Percentiles rank a stretch among this genome's conserved stretches.
Evolutionary conservation across 2,329 filamentous ascomycete species (phyloP).

Genomic region (Diaporthe sp.): DNA sequence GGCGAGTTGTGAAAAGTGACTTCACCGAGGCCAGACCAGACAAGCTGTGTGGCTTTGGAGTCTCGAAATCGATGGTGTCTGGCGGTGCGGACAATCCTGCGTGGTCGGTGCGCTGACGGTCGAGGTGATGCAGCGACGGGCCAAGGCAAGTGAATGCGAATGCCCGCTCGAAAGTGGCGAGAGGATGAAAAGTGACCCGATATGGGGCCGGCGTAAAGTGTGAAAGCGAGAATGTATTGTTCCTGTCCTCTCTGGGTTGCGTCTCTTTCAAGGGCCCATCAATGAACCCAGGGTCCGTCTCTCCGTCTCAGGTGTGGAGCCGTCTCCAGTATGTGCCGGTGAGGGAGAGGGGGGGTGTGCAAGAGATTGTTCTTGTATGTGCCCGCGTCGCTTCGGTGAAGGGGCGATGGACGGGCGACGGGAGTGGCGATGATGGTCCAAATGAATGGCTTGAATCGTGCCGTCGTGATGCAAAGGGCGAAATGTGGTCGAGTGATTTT

Average conservation of each 20-base stretch:
- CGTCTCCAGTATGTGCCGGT: constrained; percentile 27
- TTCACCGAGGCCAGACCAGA: constrained; percentile 20
- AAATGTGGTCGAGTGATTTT: not conserved
- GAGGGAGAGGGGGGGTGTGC: not conserved
- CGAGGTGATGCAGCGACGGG: constrained; percentile 4
- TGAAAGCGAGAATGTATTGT: constrained; percentile 31
- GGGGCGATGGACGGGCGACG: not conserved
- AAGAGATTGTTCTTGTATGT: not conserved
- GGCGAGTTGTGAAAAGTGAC: constrained; percentile 32
- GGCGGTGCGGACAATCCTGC: not conserved
- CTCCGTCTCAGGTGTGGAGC: constrained; percentile 37
- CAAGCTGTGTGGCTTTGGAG: not conserved
- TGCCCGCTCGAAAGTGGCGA: constrained; percentile 20
- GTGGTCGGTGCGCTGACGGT: constrained; percentile 5
- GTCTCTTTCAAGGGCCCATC: constrained; percentile 30
- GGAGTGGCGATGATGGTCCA: constrained; percentile 18
- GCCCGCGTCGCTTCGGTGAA: not conserved
- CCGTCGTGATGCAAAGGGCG: constrained; percentile 14
- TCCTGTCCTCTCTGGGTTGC: constrained; percentile 26
- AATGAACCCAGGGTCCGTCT: constrained; percentile 36
- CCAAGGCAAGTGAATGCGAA: constrained; percentile 17
- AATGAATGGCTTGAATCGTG: constrained; percentile 25
- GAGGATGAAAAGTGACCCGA: constrained; percentile 31
- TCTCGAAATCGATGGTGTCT: not conserved
- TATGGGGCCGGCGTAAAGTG: constrained; percentile 27